These are phyloP conservation scores for Bassia scoparia DNA, from an alignment of 148 eudicot species.

Conservation along the genomic window DNA sequence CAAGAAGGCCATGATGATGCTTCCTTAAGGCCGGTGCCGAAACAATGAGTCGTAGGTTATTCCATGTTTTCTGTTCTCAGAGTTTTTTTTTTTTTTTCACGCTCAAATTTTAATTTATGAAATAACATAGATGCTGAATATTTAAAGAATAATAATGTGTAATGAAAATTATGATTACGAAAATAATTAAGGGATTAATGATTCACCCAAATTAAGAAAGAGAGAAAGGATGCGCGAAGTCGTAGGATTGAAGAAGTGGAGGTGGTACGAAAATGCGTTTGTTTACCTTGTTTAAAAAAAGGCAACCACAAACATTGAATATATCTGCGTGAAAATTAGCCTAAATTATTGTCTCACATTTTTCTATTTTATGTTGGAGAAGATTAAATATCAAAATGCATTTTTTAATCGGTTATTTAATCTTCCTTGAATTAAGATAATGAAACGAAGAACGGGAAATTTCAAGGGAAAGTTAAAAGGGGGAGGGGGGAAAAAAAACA, in stretches of 20 bases:
- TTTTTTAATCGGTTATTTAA: too few species aligned
- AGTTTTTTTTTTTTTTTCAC: background rate
- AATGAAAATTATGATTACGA: background rate
- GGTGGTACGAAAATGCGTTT: conserved; percentile 26
- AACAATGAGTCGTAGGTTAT: conserved; percentile 49
- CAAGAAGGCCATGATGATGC: conserved; percentile 53
- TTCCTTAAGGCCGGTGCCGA: conserved; percentile 60
- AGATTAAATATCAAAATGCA: too few species aligned
- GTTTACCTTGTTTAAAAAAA: background rate
- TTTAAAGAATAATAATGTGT: background rate
- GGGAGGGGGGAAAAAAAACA: too few species aligned
- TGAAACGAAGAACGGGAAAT: too few species aligned
- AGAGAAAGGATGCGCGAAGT: background rate
- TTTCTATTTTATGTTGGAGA: background rate
- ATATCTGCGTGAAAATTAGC: conserved; percentile 20
- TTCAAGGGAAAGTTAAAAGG: too few species aligned
- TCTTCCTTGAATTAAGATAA: too few species aligned
- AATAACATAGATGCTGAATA: background rate
- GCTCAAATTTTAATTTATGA: background rate
- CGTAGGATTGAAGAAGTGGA: conserved; percentile 16
- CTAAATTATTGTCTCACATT: background rate
- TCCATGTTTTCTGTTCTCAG: conserved; percentile 28
- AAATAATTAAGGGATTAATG: too few species aligned
- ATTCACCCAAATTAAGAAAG: too few species aligned
- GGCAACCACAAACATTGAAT: background rate